A percentile compares a stretch with the other conserved stretches of the same genome.
Evolutionary conservation across 1,139 yeast species (phyloP).

Genomic region (Yamadazyma diospyri): DNA sequence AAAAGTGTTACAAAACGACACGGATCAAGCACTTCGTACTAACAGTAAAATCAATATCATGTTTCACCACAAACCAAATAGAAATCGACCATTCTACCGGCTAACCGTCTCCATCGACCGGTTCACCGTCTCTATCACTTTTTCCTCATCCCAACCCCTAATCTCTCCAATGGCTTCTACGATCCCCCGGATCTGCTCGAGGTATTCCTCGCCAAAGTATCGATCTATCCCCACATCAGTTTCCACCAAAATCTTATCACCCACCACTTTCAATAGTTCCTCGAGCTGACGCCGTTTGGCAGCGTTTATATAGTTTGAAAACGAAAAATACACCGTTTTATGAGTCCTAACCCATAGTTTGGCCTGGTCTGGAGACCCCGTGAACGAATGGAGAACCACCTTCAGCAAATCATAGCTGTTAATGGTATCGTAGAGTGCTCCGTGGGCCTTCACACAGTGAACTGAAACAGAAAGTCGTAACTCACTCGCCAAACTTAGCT

Average conservation of each 20-base stretch:
- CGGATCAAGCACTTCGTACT: no score
- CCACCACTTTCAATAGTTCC: slow-evolving; percentile 5
- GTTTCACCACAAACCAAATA: no score
- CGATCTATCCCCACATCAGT: slow-evolving; percentile 36
- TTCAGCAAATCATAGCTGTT: slow-evolving; percentile 22
- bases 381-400: slow-evolving; percentile 75
- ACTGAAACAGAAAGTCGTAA: slow-evolving; percentile 57
- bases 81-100: no score
- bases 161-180: slow-evolving; percentile 10
- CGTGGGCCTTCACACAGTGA: slow-evolving; percentile 83
- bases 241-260: slow-evolving; percentile 31
- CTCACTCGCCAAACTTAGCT: slow-evolving; percentile 52
- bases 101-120: no score
- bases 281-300: slow-evolving; percentile 18
- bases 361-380: slow-evolving; percentile 75
- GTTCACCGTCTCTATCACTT: neutral
- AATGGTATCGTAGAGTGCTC: slow-evolving; percentile 49
- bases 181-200: slow-evolving; percentile 18
- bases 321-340: slow-evolving; percentile 46
- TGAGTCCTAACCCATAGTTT: slow-evolving; percentile 46
- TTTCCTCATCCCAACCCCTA: neutral
- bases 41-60: no score
- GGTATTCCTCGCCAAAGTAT: slow-evolving; percentile 15
- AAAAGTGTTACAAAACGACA: no score
- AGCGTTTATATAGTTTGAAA: slow-evolving; percentile 61